These are phyloP conservation scores for Protomyces inouyei DNA, from an alignment of 1,139 yeast species.

Conservation along the genomic window DNA sequence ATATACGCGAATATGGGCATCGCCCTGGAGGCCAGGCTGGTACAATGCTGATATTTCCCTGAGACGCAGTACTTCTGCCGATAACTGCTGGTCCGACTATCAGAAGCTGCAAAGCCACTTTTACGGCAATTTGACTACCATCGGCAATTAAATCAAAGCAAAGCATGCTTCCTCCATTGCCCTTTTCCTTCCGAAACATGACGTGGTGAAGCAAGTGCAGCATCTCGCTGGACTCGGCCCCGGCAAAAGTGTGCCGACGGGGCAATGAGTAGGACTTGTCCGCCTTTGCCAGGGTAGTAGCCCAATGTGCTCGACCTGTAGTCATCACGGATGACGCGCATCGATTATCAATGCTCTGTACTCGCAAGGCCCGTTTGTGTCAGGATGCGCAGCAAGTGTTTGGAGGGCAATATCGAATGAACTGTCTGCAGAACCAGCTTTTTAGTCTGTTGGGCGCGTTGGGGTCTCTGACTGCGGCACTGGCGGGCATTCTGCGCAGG, in stretches of 20 bases:
- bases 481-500: conserved; percentile 51
- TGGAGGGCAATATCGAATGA: conserved; percentile 75
- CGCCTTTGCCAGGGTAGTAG: not conserved
- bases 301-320: conserved; percentile 3
- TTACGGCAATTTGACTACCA: too few relatives aligned
- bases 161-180: too few relatives aligned
- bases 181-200: too few relatives aligned
- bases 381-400: conserved; percentile 48
- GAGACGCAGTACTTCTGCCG: too few relatives aligned
- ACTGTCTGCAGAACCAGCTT: conserved; percentile 69
- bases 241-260: conserved; percentile 55
- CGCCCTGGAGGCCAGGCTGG: too few relatives aligned
- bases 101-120: too few relatives aligned
- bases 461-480: conserved; percentile 63
- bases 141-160: too few relatives aligned
- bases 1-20: too few relatives aligned
- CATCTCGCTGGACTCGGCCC: conserved; percentile 70
- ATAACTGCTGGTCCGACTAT: too few relatives aligned
- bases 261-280: conserved; percentile 33
- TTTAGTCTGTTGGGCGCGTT: conserved; percentile 80
- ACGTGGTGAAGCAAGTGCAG: too few relatives aligned
- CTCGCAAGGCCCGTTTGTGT: conserved; percentile 39
- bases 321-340: conserved; percentile 54
- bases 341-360: conserved; percentile 80
- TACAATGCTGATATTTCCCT: too few relatives aligned